Conservation (phyloP, 1,284 basidiomycete genomes). For the Naganishia sp. region DNA sequence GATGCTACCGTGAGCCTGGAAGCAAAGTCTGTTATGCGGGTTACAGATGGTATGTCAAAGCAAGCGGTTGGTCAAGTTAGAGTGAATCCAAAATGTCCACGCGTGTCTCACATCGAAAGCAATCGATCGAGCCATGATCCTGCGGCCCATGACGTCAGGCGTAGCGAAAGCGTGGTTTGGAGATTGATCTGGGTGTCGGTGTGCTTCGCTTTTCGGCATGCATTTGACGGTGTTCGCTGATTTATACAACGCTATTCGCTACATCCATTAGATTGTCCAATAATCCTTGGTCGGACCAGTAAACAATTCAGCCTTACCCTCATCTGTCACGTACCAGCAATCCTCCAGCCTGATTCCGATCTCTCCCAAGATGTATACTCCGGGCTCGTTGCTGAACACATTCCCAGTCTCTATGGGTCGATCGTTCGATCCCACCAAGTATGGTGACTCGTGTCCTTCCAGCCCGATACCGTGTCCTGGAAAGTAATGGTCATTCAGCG, state of each 20-base stretch:
- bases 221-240: not conserved
- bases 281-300: slow-evolving; percentile 39
- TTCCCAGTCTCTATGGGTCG: slow-evolving; percentile 63
- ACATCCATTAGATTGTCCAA: slow-evolving; percentile 8
- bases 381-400: slow-evolving; percentile 79
- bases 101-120: not conserved
- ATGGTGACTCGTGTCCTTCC: slow-evolving; percentile 78
- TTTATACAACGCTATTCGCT: not conserved
- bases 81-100: not conserved
- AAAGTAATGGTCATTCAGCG: slow-evolving; percentile 29
- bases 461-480: slow-evolving; percentile 69
- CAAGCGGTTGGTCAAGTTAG: not conserved
- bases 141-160: not conserved
- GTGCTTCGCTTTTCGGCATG: not conserved
- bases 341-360: slow-evolving; percentile 80
- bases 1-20: no score
- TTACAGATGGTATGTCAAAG: no score
- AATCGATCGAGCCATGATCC: not conserved
- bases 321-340: slow-evolving; percentile 68
- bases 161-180: not conserved
- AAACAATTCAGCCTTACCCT: slow-evolving; percentile 56
- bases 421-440: slow-evolving; percentile 62
- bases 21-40: no score
- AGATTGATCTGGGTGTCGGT: not conserved
- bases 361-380: slow-evolving; percentile 74